phyloP scores from a whole-genome alignment of 257 asterid species.

The Verbascum thapsus region DNA sequence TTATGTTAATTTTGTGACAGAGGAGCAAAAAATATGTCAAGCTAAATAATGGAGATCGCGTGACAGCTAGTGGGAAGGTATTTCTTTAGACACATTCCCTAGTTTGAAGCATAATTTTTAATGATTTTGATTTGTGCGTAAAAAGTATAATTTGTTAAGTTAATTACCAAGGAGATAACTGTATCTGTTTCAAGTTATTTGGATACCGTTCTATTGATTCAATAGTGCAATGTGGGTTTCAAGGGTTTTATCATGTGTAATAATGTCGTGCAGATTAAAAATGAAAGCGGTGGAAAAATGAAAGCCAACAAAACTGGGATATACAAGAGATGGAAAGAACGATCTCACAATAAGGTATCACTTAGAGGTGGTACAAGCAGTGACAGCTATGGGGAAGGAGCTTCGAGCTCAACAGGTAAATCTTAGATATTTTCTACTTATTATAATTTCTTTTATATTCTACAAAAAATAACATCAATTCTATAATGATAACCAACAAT shows the following conservation, averaged over 20 bases:
- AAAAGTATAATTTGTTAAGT: neutral
- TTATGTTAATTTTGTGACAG: conserved; percentile 48
- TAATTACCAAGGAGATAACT: neutral
- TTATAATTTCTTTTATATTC: conserved; percentile 7
- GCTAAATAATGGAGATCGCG: conserved; percentile 92
- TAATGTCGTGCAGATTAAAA: conserved; percentile 62
- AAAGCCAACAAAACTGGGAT: conserved; percentile 72
- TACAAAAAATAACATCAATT: neutral
- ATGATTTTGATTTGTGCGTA: conserved; percentile 1
- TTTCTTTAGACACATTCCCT: conserved; percentile 18
- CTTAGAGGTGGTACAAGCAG: conserved; percentile 55
- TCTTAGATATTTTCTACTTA: conserved; percentile 4
- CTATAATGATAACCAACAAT: neutral
- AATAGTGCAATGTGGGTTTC: conserved; percentile 4
- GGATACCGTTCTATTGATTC: neutral
- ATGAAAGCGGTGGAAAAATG: conserved; percentile 81
- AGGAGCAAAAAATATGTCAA: conserved; percentile 91
- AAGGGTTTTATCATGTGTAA: neutral
- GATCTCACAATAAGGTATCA: conserved; percentile 63
- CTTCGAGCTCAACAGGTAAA: conserved; percentile 64
- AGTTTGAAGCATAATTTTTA: neutral
- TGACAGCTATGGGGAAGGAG: conserved; percentile 46
- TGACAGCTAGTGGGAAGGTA: conserved; percentile 98
- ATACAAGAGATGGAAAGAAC: conserved; percentile 84
- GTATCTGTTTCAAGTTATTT: neutral